Evolutionary conservation across 2,329 filamentous ascomycete genomes (phyloP), one percentile per base, ranked within the genome.

Genomic region (Penicillium sp.): DNA sequence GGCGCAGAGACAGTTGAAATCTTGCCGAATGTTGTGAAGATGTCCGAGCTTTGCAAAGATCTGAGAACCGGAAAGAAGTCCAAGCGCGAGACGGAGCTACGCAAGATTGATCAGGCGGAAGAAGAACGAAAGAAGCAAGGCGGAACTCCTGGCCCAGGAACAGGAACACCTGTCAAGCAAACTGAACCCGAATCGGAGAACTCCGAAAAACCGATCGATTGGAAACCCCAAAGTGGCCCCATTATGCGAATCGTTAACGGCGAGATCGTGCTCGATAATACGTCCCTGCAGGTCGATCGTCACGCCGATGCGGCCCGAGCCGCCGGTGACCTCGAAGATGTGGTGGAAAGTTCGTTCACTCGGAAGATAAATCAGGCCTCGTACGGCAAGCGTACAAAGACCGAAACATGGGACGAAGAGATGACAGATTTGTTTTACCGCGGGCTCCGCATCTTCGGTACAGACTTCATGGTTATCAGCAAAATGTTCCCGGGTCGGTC

Each of bases 401-500:
- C 74, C 9, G 79, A 82, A 59, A 75, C 77, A 0, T 88, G 86
- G 86, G 80, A 79, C 50, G 79, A 81, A 51, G 80, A 85, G 15
- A 73, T 81, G 61, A 88, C 85, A 0, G 82, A 86, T 42, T 68
- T 81, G 12, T 88, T 88, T 69, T 88, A 87, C 68, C 78, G 85
- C 46, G 85, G 83, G 1, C 75, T 88, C 15, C 77, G 79, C 21
- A 84, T 84, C 77, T 88, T 86, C 65, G 86, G 86, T 37, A 88
- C 84, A 0, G 85, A 88, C 67, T 88, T 88, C 64, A 80, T 81
- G 72, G 83, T 87, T 72, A 86, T 88, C 62, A 82, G 80, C 64
- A 83, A 84, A 59, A 78, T 88, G 74, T 87, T 88, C 62, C 82
- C 83, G 0, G 81, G 81, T 12, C 77, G 81, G 47, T 84, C 81